These are phyloP conservation scores for Madurella mycetomatis DNA, from an alignment of 2,329 filamentous ascomycete species.

Conservation along the genomic window DNA sequence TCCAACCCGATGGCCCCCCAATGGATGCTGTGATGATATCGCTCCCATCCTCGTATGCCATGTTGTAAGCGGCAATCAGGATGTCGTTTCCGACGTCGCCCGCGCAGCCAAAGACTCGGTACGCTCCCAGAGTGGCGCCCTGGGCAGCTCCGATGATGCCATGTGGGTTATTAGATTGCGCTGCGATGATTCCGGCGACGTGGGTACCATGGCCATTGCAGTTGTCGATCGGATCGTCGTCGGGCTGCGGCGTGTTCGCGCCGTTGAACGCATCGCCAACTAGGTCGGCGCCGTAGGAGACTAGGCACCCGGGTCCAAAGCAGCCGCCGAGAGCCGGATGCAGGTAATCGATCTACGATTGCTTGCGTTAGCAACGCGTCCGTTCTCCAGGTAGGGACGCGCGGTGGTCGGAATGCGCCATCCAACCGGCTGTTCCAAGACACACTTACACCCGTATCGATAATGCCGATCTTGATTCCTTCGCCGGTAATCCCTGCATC, in stretches of 20 bases:
- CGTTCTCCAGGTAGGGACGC: background rate
- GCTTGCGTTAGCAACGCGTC: slow-evolving; percentile 15
- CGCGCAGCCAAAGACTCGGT: slow-evolving; percentile 53
- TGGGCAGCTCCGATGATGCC: slow-evolving; percentile 56
- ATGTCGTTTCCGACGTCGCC: slow-evolving; percentile 51
- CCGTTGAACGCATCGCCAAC: slow-evolving; percentile 51
- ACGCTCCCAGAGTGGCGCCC: slow-evolving; percentile 52
- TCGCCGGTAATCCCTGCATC: slow-evolving; percentile 45
- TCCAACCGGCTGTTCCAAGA: background rate
- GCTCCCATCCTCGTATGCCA: slow-evolving; percentile 56
- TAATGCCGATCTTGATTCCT: slow-evolving; percentile 49
- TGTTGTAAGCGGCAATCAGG: slow-evolving; percentile 55
- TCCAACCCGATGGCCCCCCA: slow-evolving; percentile 49
- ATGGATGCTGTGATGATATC: slow-evolving; percentile 55
- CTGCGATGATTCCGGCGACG: slow-evolving; percentile 59
- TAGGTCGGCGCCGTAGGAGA: slow-evolving; percentile 54
- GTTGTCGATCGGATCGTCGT: slow-evolving; percentile 50
- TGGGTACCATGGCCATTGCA: slow-evolving; percentile 58
- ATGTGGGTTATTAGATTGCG: slow-evolving; percentile 48
- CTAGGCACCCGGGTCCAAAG: slow-evolving; percentile 56
- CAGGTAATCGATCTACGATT: slow-evolving; percentile 51
- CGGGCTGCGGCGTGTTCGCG: slow-evolving; percentile 38
- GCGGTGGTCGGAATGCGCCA: background rate
- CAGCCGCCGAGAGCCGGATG: slow-evolving; percentile 62
- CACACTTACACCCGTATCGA: slow-evolving; percentile 50